phyloP scores from a whole-genome alignment of 2,329 filamentous ascomycete species.

The Botrytis galanthina region DNA sequence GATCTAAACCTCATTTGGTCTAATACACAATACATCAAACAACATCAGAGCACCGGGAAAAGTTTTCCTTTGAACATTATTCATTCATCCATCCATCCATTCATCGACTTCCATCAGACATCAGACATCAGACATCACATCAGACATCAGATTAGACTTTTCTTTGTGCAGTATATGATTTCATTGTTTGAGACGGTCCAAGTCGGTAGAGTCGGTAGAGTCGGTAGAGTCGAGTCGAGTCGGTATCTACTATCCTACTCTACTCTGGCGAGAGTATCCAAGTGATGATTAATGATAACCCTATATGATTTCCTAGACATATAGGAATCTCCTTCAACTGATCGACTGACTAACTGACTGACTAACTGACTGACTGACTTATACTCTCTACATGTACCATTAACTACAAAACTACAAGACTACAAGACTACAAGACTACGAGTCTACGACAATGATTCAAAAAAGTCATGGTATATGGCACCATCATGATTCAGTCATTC shows the following conservation, averaged over 20 bases:
- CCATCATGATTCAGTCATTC: not conserved
- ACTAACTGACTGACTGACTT: too few relatives aligned
- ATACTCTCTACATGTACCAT: too few relatives aligned
- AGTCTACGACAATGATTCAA: not conserved
- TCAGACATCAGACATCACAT: not conserved
- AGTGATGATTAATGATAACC: not conserved
- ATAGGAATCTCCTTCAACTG: not conserved
- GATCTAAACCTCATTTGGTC: not conserved
- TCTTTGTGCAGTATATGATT: not conserved
- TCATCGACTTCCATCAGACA: not conserved
- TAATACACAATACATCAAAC: not conserved
- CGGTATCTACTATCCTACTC: not conserved
- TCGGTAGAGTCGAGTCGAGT: too few relatives aligned
- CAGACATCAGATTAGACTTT: not conserved
- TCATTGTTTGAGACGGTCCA: not conserved
- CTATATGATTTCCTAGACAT: not conserved
- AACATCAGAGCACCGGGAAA: constrained; percentile 11
- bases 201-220: not conserved
- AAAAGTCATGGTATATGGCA: too few relatives aligned
- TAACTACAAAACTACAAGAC: too few relatives aligned
- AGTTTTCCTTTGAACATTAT: not conserved
- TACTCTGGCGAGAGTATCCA: not conserved
- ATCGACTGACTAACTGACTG: not conserved
- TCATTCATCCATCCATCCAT: not conserved
- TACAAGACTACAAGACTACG: too few relatives aligned